Conservation (phyloP, 306 rosid genomes). For the Prunus fruticosa region DNA sequence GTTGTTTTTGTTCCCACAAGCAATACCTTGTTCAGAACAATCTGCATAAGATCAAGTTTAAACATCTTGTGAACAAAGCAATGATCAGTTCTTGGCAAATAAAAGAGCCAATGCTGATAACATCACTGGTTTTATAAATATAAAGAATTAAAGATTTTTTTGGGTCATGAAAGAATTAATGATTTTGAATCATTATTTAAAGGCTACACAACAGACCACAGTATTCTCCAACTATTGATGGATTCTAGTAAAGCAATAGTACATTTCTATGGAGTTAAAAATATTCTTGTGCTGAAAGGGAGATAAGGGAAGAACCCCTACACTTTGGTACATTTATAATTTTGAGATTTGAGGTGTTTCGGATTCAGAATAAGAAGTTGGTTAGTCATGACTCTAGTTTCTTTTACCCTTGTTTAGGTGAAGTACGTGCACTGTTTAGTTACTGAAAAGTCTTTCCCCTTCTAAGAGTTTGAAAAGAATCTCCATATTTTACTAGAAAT, state of each 20-base stretch:
- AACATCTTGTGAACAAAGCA: slow-evolving; percentile 1
- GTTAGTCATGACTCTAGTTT: not conserved
- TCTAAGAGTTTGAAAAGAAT: not conserved
- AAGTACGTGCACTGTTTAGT: not conserved
- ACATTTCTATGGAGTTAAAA: not conserved
- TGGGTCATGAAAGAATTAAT: not conserved
- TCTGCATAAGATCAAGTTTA: slow-evolving; percentile 43
- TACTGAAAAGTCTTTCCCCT: no score
- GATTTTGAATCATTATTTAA: not conserved
- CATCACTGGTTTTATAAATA: not conserved
- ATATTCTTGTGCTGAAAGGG: not conserved
- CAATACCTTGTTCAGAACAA: slow-evolving; percentile 81
- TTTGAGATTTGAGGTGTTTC: not conserved
- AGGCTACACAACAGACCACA: not conserved
- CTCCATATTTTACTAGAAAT: not conserved
- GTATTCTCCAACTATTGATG: not conserved
- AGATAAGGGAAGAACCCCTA: not conserved
- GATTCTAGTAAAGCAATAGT: not conserved
- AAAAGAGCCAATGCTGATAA: not conserved
- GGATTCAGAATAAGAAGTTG: not conserved
- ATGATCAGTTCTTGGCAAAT: not conserved
- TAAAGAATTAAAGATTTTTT: not conserved
- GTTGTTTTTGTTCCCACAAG: slow-evolving; percentile 81
- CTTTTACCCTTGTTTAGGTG: not conserved
- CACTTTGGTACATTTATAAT: not conserved